Percentiles rank a stretch among this genome's conserved stretches.
These are phyloP conservation scores for Akebia trifoliata DNA, from an alignment of 164 flowering plant species.

Conservation along the genomic window DNA sequence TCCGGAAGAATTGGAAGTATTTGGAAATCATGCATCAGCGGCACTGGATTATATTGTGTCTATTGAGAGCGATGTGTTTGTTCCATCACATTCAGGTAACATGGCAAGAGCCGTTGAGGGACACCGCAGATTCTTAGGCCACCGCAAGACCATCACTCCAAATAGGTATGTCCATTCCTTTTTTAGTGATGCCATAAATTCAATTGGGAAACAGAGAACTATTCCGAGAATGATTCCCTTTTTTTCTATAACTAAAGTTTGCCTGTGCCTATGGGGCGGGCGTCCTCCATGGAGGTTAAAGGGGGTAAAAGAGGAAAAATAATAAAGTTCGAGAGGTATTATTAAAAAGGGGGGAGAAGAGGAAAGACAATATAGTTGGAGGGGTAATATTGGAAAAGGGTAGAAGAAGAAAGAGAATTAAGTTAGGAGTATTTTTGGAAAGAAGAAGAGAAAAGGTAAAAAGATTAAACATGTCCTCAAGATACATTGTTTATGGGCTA, in stretches of 20 bases:
- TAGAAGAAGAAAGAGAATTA: no score
- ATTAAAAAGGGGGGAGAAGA: no score
- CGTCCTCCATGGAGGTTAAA: no score
- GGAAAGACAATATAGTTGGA: no score
- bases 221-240: not conserved
- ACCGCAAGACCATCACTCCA: constrained; percentile 79
- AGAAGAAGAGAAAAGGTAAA: no score
- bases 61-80: constrained; percentile 80
- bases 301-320: no score
- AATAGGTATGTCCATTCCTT: constrained; percentile 52
- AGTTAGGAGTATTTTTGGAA: no score
- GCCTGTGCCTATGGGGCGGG: no score
- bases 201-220: not conserved
- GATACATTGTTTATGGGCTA: no score
- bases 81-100: constrained; percentile 91
- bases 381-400: no score
- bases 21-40: constrained; percentile 75
- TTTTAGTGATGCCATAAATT: not conserved
- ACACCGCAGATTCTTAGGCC: constrained; percentile 88
- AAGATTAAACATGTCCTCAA: no score
- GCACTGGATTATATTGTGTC: constrained; percentile 92
- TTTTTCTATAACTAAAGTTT: not conserved
- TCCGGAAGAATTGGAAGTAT: constrained; percentile 51
- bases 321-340: no score
- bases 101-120: constrained; percentile 99